phyloP scores from a whole-genome alignment of 1,139 yeast genomes.

The Kazachstania sp. region DNA sequence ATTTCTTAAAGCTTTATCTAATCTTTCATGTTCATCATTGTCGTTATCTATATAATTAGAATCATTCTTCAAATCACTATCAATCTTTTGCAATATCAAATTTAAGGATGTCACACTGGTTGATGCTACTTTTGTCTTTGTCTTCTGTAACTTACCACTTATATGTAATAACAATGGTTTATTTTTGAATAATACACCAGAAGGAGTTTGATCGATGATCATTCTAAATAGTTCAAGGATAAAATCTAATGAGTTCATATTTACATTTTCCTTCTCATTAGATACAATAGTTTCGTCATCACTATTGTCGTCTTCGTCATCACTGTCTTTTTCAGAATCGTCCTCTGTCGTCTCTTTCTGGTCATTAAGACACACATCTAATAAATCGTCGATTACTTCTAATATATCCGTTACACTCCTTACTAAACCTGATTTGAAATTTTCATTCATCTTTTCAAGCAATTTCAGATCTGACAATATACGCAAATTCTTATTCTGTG shows the following conservation, averaged over 20 bases:
- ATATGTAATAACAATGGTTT: conserved; percentile 10
- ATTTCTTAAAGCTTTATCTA: conserved; percentile 53
- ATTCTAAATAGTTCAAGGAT: conserved; percentile 49
- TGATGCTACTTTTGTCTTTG: neutral
- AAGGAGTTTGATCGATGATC: conserved; percentile 34
- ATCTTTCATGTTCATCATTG: conserved; percentile 28
- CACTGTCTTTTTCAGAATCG: conserved; percentile 40
- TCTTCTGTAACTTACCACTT: conserved; percentile 8
- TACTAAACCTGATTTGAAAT: conserved; percentile 53
- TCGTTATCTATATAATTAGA: neutral
- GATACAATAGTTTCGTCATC: conserved; percentile 5
- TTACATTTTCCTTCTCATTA: conserved; percentile 13
- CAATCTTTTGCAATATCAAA: neutral
- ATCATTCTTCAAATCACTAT: neutral
- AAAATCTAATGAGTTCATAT: conserved; percentile 15
- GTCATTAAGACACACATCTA: conserved; percentile 20
- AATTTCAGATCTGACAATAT: conserved; percentile 55
- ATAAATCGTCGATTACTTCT: conserved; percentile 44
- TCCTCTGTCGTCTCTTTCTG: conserved; percentile 28
- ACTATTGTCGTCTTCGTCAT: conserved; percentile 32
- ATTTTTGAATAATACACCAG: conserved; percentile 3
- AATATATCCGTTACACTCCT: conserved; percentile 55
- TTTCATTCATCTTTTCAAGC: conserved; percentile 53
- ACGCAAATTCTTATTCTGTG: conserved; percentile 42
- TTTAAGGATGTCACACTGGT: conserved; percentile 1